Base-by-base conservation (phyloP, 2,329 filamentous ascomycete species). In the Diaporthe amygdali region DNA sequence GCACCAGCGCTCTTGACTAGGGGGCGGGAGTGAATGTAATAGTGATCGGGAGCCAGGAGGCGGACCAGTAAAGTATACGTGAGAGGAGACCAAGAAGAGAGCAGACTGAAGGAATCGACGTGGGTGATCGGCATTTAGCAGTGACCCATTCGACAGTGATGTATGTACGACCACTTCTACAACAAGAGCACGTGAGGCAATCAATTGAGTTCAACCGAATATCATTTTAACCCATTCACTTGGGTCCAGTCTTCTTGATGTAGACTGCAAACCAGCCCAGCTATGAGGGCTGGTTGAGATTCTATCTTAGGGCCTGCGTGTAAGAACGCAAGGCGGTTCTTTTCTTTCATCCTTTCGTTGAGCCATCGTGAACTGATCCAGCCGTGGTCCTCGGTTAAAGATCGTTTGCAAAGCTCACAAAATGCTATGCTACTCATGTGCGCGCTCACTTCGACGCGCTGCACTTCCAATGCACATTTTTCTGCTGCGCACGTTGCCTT, bases 381-480 rank as follows among this genome's bases (percentile, higher is more conserved):
- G 59, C 30, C 59, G 59, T 64, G 20, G n/a, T 25, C 25, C 44
- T 64, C 59, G n/a, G 27, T 34, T 46, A 37, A 37, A 49, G 27
- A 34, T 64, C 20, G 44, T 37, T 37, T 22, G 59, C 59, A 49
- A 37, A 64, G 59, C 59, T 34, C 41, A 49, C 37, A 39, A 41
- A 49, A 64, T 41, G 59, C 59, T 64, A 64, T 64, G 59, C 59
- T 25, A 15, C 44, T 64, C 44, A 25, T 37, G 20, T 17, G 59
- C 20, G 59, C 44, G 59, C 4, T 34, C 20, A 3, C 34, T 12
- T 7, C 41, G 20, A 47, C 41, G 59, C 59, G 27, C 59, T 64
- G 59, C 30, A n/a, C 44, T 27, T 64, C 44, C 59, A n/a, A 64
- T 64, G 59, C 44, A 64, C 37, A 22, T 49, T 49, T 37, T 64